phyloP scores from a whole-genome alignment of 495 filamentous ascomycete genomes.

The Tuber umbilicatum region DNA sequence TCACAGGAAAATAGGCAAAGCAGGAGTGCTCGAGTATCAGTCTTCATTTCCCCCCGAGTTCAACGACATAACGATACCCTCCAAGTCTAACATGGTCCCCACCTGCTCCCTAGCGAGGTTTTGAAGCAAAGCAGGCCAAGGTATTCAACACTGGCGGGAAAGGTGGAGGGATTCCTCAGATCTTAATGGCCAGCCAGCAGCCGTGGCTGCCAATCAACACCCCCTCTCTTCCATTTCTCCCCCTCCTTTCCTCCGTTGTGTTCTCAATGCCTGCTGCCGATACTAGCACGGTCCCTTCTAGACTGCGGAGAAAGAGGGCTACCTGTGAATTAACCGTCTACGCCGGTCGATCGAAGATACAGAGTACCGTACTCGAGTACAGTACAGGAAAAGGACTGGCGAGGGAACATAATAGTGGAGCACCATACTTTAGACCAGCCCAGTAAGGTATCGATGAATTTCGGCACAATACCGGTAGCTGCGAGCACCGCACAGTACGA shows the following conservation, averaged over 20 bases:
- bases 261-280: slow-evolving; percentile 2
- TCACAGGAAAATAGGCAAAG: not conserved
- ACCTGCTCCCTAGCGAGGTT: not conserved
- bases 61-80: not conserved
- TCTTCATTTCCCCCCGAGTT: not conserved
- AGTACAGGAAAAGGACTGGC: not conserved
- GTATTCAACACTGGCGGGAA: not conserved
- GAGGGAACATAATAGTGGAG: not conserved
- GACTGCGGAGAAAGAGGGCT: slow-evolving; percentile 1
- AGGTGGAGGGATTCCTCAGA: slow-evolving; percentile 5
- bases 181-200: not conserved
- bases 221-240: not conserved
- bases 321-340: not conserved
- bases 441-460: not conserved
- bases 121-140: slow-evolving; percentile 2
- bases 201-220: not conserved
- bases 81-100: not conserved
- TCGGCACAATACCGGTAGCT: not conserved
- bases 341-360: not conserved
- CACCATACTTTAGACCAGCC: not conserved
- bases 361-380: not conserved
- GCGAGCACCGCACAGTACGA: not conserved
- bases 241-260: not conserved
- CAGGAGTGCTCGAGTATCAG: not conserved
- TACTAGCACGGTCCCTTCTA: not conserved